These are phyloP conservation scores for Lactifluus hygrophoroides DNA, from an alignment of 768 basidiomycete genomes.

Conservation along the genomic window DNA sequence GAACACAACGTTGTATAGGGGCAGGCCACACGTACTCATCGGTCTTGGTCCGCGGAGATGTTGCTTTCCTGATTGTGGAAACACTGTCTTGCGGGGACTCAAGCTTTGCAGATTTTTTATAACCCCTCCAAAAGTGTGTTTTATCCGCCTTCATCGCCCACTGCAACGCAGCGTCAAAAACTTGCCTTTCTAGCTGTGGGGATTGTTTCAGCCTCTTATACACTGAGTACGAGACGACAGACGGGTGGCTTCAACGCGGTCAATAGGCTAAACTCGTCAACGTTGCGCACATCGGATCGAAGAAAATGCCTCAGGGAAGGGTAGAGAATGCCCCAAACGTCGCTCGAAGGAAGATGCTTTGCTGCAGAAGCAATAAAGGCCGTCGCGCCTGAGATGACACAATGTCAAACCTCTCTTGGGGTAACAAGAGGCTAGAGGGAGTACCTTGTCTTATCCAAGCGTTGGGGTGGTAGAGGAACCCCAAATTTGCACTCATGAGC, in stretches of 20 bases:
- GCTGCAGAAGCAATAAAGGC: constrained; percentile 85
- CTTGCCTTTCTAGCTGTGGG: constrained; percentile 48
- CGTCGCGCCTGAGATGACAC: constrained; percentile 51
- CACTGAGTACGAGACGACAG: constrained; percentile 23
- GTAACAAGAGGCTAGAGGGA: constrained; percentile 2
- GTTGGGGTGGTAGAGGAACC: constrained; percentile 93
- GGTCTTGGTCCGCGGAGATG: constrained; percentile 44
- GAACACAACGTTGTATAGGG: neutral
- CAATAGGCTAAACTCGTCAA: constrained; percentile 71
- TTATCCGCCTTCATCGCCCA: constrained; percentile 87
- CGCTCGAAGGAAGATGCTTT: constrained; percentile 72
- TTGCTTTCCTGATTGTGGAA: constrained; percentile 49
- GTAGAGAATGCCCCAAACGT: constrained; percentile 96
- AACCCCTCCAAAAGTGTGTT: constrained; percentile 67
- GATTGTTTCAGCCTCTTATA: neutral
- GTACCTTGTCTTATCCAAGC: constrained; percentile 92
- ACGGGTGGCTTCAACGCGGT: constrained; percentile 74
- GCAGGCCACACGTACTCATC: constrained; percentile 65
- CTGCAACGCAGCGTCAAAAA: constrained; percentile 76
- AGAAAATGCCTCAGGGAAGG: constrained; percentile 83
- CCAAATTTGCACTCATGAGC: constrained; percentile 77
- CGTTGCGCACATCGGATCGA: constrained; percentile 67
- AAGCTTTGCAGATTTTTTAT: constrained; percentile 39
- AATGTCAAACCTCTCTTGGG: neutral
- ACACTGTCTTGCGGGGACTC: constrained; percentile 72